phyloP scores from a whole-genome alignment of 495 filamentous ascomycete species.

The Usnea hakonensis region DNA sequence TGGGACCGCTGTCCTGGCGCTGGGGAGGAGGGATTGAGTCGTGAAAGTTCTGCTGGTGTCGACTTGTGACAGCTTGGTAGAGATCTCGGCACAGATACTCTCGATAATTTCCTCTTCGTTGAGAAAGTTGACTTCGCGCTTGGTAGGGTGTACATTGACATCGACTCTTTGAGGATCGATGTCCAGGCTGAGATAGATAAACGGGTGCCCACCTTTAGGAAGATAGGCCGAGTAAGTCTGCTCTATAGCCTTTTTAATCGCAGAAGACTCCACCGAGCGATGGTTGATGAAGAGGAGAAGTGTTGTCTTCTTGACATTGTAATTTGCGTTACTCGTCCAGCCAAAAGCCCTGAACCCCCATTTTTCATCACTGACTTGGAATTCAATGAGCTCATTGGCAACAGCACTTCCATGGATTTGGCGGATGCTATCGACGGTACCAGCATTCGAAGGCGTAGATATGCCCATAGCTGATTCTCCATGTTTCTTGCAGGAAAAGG shows the following conservation, averaged over 20 bases:
- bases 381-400: conserved; percentile 81
- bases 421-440: conserved; percentile 72
- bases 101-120: conserved; percentile 98
- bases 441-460: conserved; percentile 63
- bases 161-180: conserved; percentile 92
- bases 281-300: conserved; percentile 96
- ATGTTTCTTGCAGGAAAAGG: conserved; percentile 94
- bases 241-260: conserved; percentile 83
- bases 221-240: conserved; percentile 85
- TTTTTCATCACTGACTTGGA: conserved; percentile 61
- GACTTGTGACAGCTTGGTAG: conserved; percentile 72
- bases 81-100: conserved; percentile 72
- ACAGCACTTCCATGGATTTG: conserved; percentile 81
- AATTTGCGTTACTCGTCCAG: conserved; percentile 88
- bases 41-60: conserved; percentile 93
- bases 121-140: conserved; percentile 95
- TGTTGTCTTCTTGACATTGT: conserved; percentile 83
- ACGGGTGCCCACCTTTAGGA: conserved; percentile 92
- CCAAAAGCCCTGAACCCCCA: conserved; percentile 79
- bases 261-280: conserved; percentile 86
- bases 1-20: conserved; percentile 34
- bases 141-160: conserved; percentile 97
- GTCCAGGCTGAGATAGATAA: conserved; percentile 85
- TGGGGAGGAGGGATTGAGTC: conserved; percentile 82
- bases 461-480: conserved; percentile 79